A percentile compares a stretch with the other conserved stretches of the same genome.
Conservation (phyloP, 192 early-diverging fungal genomes). For the Coemansia sp. region DNA sequence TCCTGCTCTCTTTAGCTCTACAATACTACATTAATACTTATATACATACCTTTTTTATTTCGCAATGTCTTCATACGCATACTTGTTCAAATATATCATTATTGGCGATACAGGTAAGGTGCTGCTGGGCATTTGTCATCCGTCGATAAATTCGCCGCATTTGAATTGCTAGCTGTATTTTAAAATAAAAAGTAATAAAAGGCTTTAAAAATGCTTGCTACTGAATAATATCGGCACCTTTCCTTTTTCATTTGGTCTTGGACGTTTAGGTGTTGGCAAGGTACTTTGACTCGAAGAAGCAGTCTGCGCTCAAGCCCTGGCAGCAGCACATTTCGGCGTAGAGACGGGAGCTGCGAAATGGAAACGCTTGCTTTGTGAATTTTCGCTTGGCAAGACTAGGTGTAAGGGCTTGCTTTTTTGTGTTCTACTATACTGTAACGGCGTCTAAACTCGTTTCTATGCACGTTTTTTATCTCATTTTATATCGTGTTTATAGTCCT, state of each 20-base stretch:
- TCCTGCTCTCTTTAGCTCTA: slow-evolving; percentile 5
- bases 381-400: neutral
- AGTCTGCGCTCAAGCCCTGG: neutral
- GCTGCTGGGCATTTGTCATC: neutral
- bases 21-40: neutral
- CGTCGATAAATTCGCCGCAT: neutral
- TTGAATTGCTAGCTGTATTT: no score
- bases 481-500: slow-evolving; percentile 50
- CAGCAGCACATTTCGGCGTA: neutral
- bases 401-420: neutral
- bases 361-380: slow-evolving; percentile 3
- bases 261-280: slow-evolving; percentile 5
- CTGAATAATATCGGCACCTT: no score
- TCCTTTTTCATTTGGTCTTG: neutral
- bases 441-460: neutral
- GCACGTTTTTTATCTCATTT: neutral
- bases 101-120: slow-evolving; percentile 70
- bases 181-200: no score
- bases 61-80: slow-evolving; percentile 52
- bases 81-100: slow-evolving; percentile 72
- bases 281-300: neutral
- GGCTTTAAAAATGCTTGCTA: no score
- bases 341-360: neutral
- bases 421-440: slow-evolving; percentile 6
- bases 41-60: slow-evolving; percentile 10